phyloP scores from a whole-genome alignment of 1,139 yeast genomes.

The Wickerhamomyces sp. region DNA sequence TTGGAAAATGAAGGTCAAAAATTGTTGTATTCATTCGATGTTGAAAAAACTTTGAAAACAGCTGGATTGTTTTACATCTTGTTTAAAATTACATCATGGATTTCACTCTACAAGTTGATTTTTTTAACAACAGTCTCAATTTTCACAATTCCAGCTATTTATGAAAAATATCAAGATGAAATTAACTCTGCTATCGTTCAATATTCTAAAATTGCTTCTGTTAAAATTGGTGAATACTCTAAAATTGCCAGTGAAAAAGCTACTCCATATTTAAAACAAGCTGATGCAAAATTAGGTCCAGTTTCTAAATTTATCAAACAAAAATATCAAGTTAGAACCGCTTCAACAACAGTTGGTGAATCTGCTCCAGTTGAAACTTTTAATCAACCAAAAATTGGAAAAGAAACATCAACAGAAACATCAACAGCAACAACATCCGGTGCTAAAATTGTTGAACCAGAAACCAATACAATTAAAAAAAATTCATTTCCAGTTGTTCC shows the following conservation, averaged over 20 bases:
- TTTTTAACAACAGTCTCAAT: slow-evolving; percentile 53
- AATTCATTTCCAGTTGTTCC: slow-evolving; percentile 47
- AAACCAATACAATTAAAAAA: slow-evolving; percentile 6
- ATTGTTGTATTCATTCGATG: slow-evolving; percentile 59
- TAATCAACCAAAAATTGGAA: background rate
- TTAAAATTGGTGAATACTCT: slow-evolving; percentile 48
- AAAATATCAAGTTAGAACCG: slow-evolving; percentile 62
- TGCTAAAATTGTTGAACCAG: slow-evolving; percentile 11
- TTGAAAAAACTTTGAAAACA: slow-evolving; percentile 66
- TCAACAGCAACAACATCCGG: slow-evolving; percentile 22
- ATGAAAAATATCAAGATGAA: slow-evolving; percentile 69
- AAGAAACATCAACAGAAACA: slow-evolving; percentile 21
- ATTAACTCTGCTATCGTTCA: slow-evolving; percentile 70
- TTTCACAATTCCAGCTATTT: slow-evolving; percentile 74
- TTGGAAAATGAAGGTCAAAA: slow-evolving; percentile 50
- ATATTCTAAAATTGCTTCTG: slow-evolving; percentile 50
- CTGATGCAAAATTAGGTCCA: slow-evolving; percentile 60
- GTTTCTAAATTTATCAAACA: slow-evolving; percentile 52
- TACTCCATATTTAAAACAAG: slow-evolving; percentile 33
- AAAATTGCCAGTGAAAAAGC: slow-evolving; percentile 52
- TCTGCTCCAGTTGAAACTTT: slow-evolving; percentile 28
- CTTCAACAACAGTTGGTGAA: slow-evolving; percentile 61
- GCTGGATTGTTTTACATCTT: slow-evolving; percentile 61
- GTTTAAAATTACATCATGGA: slow-evolving; percentile 70
- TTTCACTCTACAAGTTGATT: slow-evolving; percentile 67